Percentiles rank a stretch among this genome's conserved stretches.
Conservation (phyloP, 352 stramenopile species). For the Phytophthora parvispora region DNA sequence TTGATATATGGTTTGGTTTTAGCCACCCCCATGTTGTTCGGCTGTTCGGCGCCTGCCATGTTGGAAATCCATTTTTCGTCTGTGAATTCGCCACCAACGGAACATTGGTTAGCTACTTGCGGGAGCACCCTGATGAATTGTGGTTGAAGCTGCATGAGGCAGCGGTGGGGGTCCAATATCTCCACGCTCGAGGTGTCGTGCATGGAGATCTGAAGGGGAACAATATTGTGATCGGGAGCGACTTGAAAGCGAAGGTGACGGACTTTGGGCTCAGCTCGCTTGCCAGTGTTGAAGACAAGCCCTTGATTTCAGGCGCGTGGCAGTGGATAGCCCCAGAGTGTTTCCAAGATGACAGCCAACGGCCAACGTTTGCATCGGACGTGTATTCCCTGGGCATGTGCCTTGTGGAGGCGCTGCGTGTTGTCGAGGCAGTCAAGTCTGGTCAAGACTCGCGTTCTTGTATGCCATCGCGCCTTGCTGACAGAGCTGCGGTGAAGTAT, state of each 20-base stretch:
- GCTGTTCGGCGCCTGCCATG: neutral
- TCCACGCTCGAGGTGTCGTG: neutral
- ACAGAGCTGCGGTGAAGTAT: neutral
- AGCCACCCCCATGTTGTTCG: slow-evolving; percentile 26
- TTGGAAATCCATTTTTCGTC: slow-evolving; percentile 16
- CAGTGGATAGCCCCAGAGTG: neutral
- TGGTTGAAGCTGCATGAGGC: neutral
- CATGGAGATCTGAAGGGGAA: neutral
- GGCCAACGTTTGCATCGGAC: neutral
- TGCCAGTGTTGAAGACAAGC: neutral
- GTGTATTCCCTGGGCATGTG: neutral
- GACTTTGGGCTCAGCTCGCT: neutral
- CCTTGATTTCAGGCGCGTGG: neutral
- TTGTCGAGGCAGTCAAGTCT: neutral
- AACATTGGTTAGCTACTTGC: neutral
- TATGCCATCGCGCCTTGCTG: neutral
- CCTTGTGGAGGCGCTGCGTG: no score
- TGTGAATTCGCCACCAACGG: slow-evolving; percentile 14
- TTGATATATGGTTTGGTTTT: slow-evolving; percentile 30
- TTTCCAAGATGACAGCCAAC: neutral
- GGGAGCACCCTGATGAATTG: neutral
- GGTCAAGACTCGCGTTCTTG: neutral
- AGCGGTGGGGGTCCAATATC: neutral
- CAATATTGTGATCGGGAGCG: neutral
- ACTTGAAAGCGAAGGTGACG: neutral